Base-by-base conservation (phyloP, 176 grass and related monocot genomes). In the Themeda triandra region DNA sequence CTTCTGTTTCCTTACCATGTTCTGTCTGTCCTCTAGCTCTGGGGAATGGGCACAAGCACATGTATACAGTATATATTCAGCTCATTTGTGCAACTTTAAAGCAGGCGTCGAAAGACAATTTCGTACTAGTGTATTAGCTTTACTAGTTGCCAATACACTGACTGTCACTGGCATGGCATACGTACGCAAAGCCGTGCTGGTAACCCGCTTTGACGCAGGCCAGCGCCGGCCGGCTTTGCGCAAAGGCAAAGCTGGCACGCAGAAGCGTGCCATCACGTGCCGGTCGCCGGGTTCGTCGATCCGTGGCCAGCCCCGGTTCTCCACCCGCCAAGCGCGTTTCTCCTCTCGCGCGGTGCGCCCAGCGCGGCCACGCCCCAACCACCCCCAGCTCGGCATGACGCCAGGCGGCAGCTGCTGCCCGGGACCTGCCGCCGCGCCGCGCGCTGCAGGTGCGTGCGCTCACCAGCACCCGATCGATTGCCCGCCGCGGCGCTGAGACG, bases 211-310 rank as follows among this genome's bases (percentile, higher is more conserved):
- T 88, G 66, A 54, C 5, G 49, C 46, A 69, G 64, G 28, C 78
- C 25, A 15, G 11, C 24, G 27, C 25, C 8, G 62, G 5, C 12
- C 29, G 30, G 76, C 76, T 86, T 80, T 80, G 86, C 80, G 54
- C 86, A 88, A 83, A 88, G 75, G 56, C 44, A 66, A 73, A 79
- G 75, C 33, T 66, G 42, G 13, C 66, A 71, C 66, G 54, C 86
- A 48, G 30, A 32, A 3, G 31, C 79, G 42, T 81, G 79, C n/a
- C 42, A 8, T 86, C 85, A 80, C 69, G 77, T 86, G 84, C 68
- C 67, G 66, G 21, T 4, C 28, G 40, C 39, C 51, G 23, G 45
- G 82, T 18, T 73, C 81, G 80, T 4, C 12, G 2, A 35, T 53
- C 51, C 32, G 54, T 23, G 30, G 42, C 82, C 51, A 6, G 0